phyloP scores from a whole-genome alignment of 192 early-diverging fungal genomes.

The Phlyctochytrium arcticum region DNA sequence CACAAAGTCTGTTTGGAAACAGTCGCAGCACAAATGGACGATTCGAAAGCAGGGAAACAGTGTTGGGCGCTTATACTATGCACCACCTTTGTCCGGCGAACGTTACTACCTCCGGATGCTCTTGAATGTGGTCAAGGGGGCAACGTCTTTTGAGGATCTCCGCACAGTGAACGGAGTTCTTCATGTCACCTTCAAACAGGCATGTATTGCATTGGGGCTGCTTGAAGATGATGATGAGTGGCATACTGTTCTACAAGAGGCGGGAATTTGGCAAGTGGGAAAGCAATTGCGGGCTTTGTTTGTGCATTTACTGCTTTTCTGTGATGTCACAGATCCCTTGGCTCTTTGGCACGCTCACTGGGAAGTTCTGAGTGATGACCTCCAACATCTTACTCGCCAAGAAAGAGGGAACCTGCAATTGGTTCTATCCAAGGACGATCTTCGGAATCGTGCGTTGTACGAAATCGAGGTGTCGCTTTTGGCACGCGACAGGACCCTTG shows the following conservation, averaged over 20 bases:
- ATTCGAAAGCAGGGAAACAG: not conserved
- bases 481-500: too few relatives aligned
- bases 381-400: too few relatives aligned
- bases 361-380: too few relatives aligned
- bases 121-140: not conserved
- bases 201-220: too few relatives aligned
- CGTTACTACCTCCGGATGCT: conserved; percentile 1
- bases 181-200: not conserved
- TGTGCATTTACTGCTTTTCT: not conserved
- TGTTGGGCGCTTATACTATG: not conserved
- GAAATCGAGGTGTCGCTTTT: too few relatives aligned
- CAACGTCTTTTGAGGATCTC: not conserved
- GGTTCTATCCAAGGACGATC: too few relatives aligned
- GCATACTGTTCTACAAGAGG: not conserved
- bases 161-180: not conserved
- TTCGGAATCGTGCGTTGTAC: too few relatives aligned
- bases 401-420: too few relatives aligned
- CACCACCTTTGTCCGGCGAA: not conserved
- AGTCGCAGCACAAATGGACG: not conserved
- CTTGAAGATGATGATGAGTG: not conserved
- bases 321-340: too few relatives aligned
- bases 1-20: not conserved
- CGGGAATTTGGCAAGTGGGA: too few relatives aligned
- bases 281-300: not conserved
- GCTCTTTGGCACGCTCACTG: too few relatives aligned